Base-by-base conservation (phyloP, 345 rosid genomes). In the Eucalyptus regnans region DNA sequence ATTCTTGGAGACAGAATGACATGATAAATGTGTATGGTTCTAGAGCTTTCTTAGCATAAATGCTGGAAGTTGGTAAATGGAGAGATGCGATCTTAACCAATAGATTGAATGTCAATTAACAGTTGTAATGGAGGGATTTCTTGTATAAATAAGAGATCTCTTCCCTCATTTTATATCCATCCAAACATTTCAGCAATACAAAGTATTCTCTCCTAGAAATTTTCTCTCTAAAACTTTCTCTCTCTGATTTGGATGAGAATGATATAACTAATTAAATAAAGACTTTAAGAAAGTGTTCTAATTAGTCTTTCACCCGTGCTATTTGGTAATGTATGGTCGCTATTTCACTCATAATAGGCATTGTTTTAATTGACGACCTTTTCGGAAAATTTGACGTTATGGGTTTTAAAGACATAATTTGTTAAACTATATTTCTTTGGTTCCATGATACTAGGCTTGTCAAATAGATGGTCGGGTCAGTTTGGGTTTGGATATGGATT, bases 1-100 rank as follows among this genome's bases (percentile, higher is more conserved):
- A 22, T 56, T 23, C 2, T 22, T 0, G 23, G 1, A 23, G 62
- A 56, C 1, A 52, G 6, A 12, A 9, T 2, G 12, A 9, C 27
- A 56, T 1, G 3, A 20, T 56, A 56, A 56, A 20, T 22, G 62
- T 9, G 62, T 23, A 17, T 4, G 27, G 5, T 56, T 56, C 62
- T 56, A 20, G 62, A 4, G 12, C 62, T 23, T 56, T 56, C 27
- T 56, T 2, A 9, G 1, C 62, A 22, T 56, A 56, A 56, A 56
- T 56, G 62, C 0, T 1, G 1, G 1, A 22, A 56, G 62, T 56
- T 56, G 62, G 0, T 56, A 56, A 23, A 56, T 56, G 6, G 12
- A 29, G 62, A 56, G 62, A 56, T 56, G 29, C 0, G 3, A 56
- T 56, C 12, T 56, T 4, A 56, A 4, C 62, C 27, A 56, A 20